A percentile compares a stretch with the other conserved stretches of the same genome.
Evolutionary conservation across 2,329 filamentous ascomycete species (phyloP).

Genomic region (Aspergillus hortae): DNA sequence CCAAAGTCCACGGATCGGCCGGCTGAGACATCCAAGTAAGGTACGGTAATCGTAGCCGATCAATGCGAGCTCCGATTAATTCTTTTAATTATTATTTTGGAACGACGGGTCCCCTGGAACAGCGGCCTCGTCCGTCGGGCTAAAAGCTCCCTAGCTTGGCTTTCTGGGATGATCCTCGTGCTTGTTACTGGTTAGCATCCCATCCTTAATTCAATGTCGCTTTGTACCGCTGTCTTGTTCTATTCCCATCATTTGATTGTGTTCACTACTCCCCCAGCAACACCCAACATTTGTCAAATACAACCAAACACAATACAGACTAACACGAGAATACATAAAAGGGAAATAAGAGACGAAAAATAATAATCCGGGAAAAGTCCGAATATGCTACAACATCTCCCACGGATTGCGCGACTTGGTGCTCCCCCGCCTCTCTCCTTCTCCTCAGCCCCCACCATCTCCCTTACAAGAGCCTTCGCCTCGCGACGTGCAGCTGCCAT

Average conservation of each 20-base stretch:
- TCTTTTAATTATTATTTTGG: not conserved
- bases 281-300: too few species aligned
- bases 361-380: too few species aligned
- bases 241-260: not conserved
- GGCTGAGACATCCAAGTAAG: not conserved
- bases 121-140: not conserved
- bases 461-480: conserved; percentile 23
- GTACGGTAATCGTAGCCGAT: conserved; percentile 1
- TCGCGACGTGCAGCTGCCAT: conserved; percentile 19
- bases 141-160: conserved; percentile 8
- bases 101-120: conserved; percentile 1
- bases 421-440: conserved; percentile 7
- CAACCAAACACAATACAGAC: not conserved
- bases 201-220: conserved; percentile 17
- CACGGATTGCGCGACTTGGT: conserved; percentile 6
- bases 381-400: not conserved
- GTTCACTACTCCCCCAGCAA: too few species aligned
- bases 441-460: conserved; percentile 8
- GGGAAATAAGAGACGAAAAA: not conserved
- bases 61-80: not conserved
- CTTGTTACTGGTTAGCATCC: conserved; percentile 12
- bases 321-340: not conserved
- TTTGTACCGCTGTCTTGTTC: not conserved
- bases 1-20: too few species aligned
- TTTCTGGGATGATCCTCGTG: conserved; percentile 13